These are phyloP conservation scores for Ceratocystis lukuohia DNA, from an alignment of 2,329 filamentous ascomycete species.

Conservation along the genomic window DNA sequence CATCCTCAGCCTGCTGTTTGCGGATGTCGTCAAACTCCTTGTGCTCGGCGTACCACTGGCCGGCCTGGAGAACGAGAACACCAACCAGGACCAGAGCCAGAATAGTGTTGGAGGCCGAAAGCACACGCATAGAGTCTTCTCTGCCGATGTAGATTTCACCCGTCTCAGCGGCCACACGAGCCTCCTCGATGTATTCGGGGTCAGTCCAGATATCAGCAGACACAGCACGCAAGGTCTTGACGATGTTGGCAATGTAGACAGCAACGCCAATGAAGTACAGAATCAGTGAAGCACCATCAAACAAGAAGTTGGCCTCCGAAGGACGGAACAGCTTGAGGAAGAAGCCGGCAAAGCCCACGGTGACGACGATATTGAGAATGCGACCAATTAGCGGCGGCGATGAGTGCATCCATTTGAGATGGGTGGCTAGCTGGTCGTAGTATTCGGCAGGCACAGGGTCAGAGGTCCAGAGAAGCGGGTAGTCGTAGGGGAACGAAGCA, in stretches of 20 bases:
- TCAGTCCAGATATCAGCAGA: slow-evolving; percentile 51
- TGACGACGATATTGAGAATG: slow-evolving; percentile 86
- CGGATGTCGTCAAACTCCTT: slow-evolving; percentile 76
- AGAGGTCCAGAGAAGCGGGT: slow-evolving; percentile 70
- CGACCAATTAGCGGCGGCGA: slow-evolving; percentile 84
- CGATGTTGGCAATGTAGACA: slow-evolving; percentile 91
- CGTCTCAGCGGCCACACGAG: slow-evolving; percentile 32
- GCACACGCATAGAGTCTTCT: slow-evolving; percentile 80
- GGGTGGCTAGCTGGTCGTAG: slow-evolving; percentile 74
- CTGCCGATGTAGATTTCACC: slow-evolving; percentile 59
- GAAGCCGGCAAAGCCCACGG: slow-evolving; percentile 75
- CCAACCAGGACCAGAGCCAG: slow-evolving; percentile 83
- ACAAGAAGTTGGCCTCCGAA: slow-evolving; percentile 87
- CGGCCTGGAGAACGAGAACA: slow-evolving; percentile 82
- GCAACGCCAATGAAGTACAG: slow-evolving; percentile 78
- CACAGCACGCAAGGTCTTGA: slow-evolving; percentile 82
- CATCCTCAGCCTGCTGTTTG: slow-evolving; percentile 29
- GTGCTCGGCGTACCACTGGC: slow-evolving; percentile 96
- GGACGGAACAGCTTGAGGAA: slow-evolving; percentile 91
- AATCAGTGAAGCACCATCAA: slow-evolving; percentile 70
- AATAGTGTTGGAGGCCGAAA: slow-evolving; percentile 92
- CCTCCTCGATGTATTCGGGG: slow-evolving; percentile 29
- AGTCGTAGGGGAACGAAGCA: slow-evolving; percentile 91
- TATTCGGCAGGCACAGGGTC: slow-evolving; percentile 51
- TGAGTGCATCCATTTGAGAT: slow-evolving; percentile 82